Evolutionary conservation across 768 basidiomycete species (phyloP), one percentile per base, ranked within the genome.

Genomic region (Trichaptum fuscoviolaceum): DNA sequence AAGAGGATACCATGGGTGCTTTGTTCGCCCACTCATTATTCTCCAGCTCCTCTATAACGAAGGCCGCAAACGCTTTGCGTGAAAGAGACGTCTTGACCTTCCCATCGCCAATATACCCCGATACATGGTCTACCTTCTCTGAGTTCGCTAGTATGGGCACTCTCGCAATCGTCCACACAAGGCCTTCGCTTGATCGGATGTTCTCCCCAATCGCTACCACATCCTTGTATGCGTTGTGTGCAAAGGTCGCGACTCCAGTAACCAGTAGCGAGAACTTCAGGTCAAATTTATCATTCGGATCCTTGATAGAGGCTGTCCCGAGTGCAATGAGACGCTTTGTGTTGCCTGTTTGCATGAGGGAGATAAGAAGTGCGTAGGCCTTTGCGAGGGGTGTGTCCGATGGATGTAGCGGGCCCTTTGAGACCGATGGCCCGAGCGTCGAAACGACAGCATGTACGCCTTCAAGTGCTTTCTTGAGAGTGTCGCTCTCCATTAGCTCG

Each of bases 141-240:
- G 80, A 76, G 67, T 84, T 80, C 58, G 81, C 87, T 70, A 92
- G 72, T 26, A 90, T 63, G 0, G 90, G 90, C 1, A 92, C 89
- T 35, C 91, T 80, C 34, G 81, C 85, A 59, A 91, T 84, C 7
- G 89, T 92, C 87, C 88, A 92, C 25, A 87, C 83, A 20, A 90
- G 70, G 23, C 83, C 80, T 0, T 77, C 77, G 15, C 82, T 82
- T 17, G 74, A 75, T 12, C 85, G 79, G 36, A 91, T 79, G 17
- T 76, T 79, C 62, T 87, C 78, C 20, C 87, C 90, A 65, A 89
- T 82, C 0, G 83, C 86, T 9, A 88, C 85, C 27, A 92, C 79
- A 64, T 91, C 91, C 36, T 81, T 83, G 72, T 89, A 93, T n/a
- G 87, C 87, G 61, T 77, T 80, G 36, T 77, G 76, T 0, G 84